Evolutionary conservation across 352 stramenopile genomes (phyloP).

Genomic region (Elongisporangium prolatum): DNA sequence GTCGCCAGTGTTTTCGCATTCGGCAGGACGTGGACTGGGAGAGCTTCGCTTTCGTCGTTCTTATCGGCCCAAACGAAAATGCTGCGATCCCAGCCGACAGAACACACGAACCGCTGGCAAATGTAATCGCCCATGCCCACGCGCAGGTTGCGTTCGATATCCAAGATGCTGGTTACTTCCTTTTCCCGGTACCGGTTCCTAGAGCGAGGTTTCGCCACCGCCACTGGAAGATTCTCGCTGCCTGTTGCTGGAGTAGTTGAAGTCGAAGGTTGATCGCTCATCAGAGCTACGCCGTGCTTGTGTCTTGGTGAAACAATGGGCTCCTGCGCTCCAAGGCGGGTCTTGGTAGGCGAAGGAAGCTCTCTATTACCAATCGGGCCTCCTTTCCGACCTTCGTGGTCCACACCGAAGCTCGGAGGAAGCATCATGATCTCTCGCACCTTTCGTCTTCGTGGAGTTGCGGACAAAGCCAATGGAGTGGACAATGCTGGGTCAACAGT

Average conservation of each 20-base stretch:
- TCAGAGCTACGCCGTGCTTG: not conserved
- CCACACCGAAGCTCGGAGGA: slow-evolving; percentile 51
- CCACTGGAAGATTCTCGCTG: not conserved
- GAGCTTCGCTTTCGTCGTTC: slow-evolving; percentile 64
- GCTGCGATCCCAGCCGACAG: slow-evolving; percentile 76
- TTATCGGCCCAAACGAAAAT: slow-evolving; percentile 85
- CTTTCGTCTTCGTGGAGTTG: slow-evolving; percentile 23
- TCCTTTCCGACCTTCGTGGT: slow-evolving; percentile 40
- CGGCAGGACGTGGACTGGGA: slow-evolving; percentile 54
- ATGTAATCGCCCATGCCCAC: slow-evolving; percentile 82
- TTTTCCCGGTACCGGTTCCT: slow-evolving; percentile 48
- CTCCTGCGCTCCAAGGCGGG: slow-evolving; percentile 9
- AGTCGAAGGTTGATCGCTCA: not conserved
- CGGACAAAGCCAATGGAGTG: not conserved
- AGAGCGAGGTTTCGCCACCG: not conserved
- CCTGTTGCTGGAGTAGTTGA: not conserved
- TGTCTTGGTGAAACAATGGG: not conserved
- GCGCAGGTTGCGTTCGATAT: slow-evolving; percentile 72
- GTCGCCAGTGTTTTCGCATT: slow-evolving; percentile 19
- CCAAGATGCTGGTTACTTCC: slow-evolving; percentile 78
- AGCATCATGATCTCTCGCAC: slow-evolving; percentile 60
- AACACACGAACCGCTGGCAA: slow-evolving; percentile 78
- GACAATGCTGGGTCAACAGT: not conserved
- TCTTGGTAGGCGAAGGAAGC: slow-evolving; percentile 45
- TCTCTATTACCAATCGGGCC: slow-evolving; percentile 33